phyloP scores from a whole-genome alignment of 331 rosid genomes.

The Malus hybrid region DNA sequence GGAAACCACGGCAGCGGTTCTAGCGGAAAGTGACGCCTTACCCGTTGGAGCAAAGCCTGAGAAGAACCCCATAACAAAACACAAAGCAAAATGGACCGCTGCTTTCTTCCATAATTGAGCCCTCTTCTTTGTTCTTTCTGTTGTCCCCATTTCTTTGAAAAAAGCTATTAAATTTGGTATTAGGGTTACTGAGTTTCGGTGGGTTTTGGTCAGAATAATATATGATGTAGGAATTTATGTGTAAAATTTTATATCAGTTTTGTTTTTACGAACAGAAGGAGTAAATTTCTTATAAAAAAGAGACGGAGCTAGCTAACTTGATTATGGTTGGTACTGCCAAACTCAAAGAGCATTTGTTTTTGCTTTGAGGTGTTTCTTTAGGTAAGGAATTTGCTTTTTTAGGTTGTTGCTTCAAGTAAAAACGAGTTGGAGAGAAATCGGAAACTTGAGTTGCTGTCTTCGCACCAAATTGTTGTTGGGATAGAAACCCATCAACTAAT shows the following conservation, averaged over 20 bases:
- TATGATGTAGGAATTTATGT: constrained; percentile 12
- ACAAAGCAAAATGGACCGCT: constrained; percentile 65
- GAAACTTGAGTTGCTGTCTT: constrained; percentile 42
- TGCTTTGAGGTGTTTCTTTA: constrained; percentile 18
- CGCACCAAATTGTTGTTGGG: constrained; percentile 76
- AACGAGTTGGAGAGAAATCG: constrained; percentile 30
- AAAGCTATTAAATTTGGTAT: neutral
- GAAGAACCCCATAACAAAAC: constrained; percentile 86
- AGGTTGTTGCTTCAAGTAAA: constrained; percentile 77
- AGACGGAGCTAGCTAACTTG: neutral
- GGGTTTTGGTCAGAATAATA: constrained; percentile 2
- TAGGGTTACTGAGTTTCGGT: constrained; percentile 6
- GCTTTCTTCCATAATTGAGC: constrained; percentile 79
- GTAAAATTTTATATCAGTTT: neutral
- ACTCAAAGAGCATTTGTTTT: constrained; percentile 23
- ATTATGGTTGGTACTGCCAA: constrained; percentile 37
- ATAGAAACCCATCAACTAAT: constrained; percentile 49
- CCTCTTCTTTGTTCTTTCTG: constrained; percentile 77
- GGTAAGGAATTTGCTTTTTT: constrained; percentile 29
- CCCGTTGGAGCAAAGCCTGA: constrained; percentile 88
- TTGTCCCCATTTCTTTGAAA: constrained; percentile 49
- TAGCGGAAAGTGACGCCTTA: constrained; percentile 38
- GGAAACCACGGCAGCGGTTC: constrained; percentile 1
- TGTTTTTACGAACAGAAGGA: constrained; percentile 3
- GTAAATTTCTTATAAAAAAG: neutral